Conservation (phyloP, 2,329 filamentous ascomycete genomes). For the Pseudohalonectria lignicola region DNA sequence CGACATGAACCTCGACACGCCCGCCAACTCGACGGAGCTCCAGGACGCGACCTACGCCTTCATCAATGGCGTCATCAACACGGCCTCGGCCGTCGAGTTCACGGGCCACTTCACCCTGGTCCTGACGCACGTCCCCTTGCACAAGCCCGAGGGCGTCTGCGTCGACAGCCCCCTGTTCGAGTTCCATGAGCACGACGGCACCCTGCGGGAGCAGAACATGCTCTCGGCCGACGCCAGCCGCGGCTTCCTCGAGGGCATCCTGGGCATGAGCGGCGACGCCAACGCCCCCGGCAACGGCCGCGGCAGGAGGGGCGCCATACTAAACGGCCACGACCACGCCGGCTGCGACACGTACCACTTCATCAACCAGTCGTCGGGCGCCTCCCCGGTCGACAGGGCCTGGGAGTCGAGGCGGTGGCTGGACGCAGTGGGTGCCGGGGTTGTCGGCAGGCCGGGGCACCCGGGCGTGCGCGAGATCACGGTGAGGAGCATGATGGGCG, state of each 20-base stretch:
- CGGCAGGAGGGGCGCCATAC: constrained; percentile 64
- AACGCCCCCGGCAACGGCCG: constrained; percentile 47
- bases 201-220: constrained; percentile 85
- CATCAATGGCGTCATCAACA: constrained; percentile 56
- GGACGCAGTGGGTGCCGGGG: constrained; percentile 18
- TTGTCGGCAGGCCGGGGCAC: constrained; percentile 29
- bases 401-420: constrained; percentile 41
- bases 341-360: constrained; percentile 88
- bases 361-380: constrained; percentile 49
- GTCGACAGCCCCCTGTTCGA: constrained; percentile 75
- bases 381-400: constrained; percentile 23
- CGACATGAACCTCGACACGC: constrained; percentile 85
- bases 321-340: constrained; percentile 92
- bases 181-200: constrained; percentile 58
- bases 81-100: constrained; percentile 48
- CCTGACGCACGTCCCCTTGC: constrained; percentile 83
- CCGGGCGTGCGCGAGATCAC: constrained; percentile 79
- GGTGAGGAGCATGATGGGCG: constrained; percentile 96
- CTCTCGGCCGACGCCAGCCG: constrained; percentile 62
- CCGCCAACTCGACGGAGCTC: constrained; percentile 53
- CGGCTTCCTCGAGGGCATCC: constrained; percentile 74
- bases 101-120: constrained; percentile 66
- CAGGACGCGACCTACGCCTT: constrained; percentile 72
- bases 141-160: constrained; percentile 75
- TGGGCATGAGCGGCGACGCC: constrained; percentile 59